Evolutionary conservation across 352 stramenopile genomes (phyloP), one percentile per base, ranked within the genome.

Genomic region (Elongisporangium prolatum): DNA sequence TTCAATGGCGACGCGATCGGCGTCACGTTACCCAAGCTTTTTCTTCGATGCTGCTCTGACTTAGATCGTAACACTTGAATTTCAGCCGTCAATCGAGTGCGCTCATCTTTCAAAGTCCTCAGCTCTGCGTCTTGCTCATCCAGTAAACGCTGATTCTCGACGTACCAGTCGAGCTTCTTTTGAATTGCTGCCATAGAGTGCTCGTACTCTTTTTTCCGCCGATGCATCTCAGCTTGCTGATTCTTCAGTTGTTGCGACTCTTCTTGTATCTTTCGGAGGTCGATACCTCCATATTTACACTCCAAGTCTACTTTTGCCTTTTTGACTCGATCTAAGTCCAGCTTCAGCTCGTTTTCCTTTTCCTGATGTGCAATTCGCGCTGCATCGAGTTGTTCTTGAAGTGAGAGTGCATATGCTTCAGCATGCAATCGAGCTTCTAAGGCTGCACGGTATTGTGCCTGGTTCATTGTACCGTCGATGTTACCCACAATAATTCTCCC

Each of bases 111-210:
- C 16, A 91, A 61, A 7, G 61, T 60, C 22, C 56, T 61, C n/a
- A 91, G 28, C 21, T 84, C 68, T 10, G 84, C 80, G 44, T 95
- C 84, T 58, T 95, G 84, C 9, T 84, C 81, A 25, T 95, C 84
- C 2, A 93, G 55, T n/a, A 93, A 52, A 4, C 80, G 62, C 56
- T 95, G 86, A 54, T 95, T 95, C 47, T 81, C 72, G 14, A 93
- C 78, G 40, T 95, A 95, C 86, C 86, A 95, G 44, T 92, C 82
- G 14, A 95, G 52, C 25, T 93, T 95, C 57, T 89, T 85, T 52
- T 95, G 81, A 17, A 95, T 59, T 21, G 62, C 62, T n/a, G 20
- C 49, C 8, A 91, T 47, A 17, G 72, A 63, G 60, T 76, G 78
- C 0, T 74, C 52, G 22, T 80, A 70, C n/a, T 90, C 73, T 49